These are phyloP conservation scores for Malassezia psittaci DNA, from an alignment of 1,284 basidiomycete genomes.

Conservation along the genomic window DNA sequence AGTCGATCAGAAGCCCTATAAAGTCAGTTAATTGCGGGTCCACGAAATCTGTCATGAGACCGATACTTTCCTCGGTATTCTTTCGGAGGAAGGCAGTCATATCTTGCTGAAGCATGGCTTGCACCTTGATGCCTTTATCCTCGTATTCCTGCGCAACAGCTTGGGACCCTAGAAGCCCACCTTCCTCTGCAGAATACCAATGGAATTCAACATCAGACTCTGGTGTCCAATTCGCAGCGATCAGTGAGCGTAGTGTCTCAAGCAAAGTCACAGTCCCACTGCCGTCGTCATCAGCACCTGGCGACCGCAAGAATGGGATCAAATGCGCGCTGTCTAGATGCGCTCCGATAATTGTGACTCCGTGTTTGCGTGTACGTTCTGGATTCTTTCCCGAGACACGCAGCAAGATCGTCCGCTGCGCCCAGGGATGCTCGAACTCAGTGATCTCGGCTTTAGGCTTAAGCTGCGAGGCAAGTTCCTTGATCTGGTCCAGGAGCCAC, in stretches of 20 bases:
- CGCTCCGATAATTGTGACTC: slow-evolving; percentile 60
- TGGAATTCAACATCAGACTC: slow-evolving; percentile 73
- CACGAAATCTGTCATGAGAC: slow-evolving; percentile 79
- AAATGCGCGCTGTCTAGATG: slow-evolving; percentile 68
- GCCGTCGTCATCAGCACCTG: slow-evolving; percentile 65
- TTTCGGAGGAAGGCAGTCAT: slow-evolving; percentile 74
- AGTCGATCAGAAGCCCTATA: slow-evolving; percentile 61
- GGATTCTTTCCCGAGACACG: slow-evolving; percentile 26
- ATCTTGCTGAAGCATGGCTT: slow-evolving; percentile 61
- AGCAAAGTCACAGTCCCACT: slow-evolving; percentile 85
- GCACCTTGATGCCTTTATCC: slow-evolving; percentile 57
- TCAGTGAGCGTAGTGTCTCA: slow-evolving; percentile 73
- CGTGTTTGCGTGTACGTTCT: slow-evolving; percentile 25
- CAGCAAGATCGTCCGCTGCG: slow-evolving; percentile 71
- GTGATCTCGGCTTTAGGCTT: slow-evolving; percentile 51
- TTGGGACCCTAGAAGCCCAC: slow-evolving; percentile 86
- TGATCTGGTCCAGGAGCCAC: slow-evolving; percentile 57
- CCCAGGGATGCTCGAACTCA: slow-evolving; percentile 82
- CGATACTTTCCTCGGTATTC: slow-evolving; percentile 75
- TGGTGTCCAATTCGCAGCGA: slow-evolving; percentile 68
- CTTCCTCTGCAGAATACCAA: slow-evolving; percentile 88
- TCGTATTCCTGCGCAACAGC: slow-evolving; percentile 75
- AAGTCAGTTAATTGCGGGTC: slow-evolving; percentile 62
- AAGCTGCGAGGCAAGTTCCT: slow-evolving; percentile 15
- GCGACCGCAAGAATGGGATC: slow-evolving; percentile 36